A percentile compares a stretch with the other conserved stretches of the same genome.
These are phyloP conservation scores for Hypoxylon crocopeplum DNA, from an alignment of 495 filamentous ascomycete genomes.

Conservation along the genomic window DNA sequence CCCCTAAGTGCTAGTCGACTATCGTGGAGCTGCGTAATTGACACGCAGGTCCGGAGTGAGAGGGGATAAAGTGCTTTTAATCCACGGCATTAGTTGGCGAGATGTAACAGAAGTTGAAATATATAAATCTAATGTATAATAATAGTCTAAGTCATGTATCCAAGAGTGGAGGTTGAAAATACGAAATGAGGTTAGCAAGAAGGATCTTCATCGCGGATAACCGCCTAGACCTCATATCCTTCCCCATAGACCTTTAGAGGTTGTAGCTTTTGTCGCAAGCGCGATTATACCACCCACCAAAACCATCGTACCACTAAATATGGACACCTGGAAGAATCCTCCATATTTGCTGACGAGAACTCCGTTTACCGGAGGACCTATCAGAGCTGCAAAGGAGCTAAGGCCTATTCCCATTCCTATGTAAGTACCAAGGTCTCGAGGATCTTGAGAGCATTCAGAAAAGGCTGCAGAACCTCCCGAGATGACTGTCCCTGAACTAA, in stretches of 20 bases:
- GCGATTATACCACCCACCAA: conserved; percentile 9
- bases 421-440: conserved; percentile 59
- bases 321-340: conserved; percentile 48
- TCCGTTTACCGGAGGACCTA: conserved; percentile 62
- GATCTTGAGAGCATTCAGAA: conserved; percentile 48
- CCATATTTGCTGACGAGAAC: conserved; percentile 51
- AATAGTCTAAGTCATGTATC: background rate
- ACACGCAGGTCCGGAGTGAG: no score
- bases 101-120: no score
- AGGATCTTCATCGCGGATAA: background rate
- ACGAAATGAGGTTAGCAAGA: background rate
- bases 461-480: conserved; percentile 53
- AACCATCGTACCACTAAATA: conserved; percentile 53
- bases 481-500: conserved; percentile 54
- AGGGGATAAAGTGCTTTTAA: no score
- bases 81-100: no score
- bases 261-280: conserved; percentile 14
- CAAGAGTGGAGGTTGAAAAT: background rate
- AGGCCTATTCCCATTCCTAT: conserved; percentile 61
- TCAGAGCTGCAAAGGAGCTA: conserved; percentile 50
- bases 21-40: background rate
- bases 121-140: background rate
- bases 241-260: conserved; percentile 19
- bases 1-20: background rate
- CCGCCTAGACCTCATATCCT: conserved; percentile 2